Evolutionary conservation across 2,329 filamentous ascomycete species (phyloP).

Genomic region (Trichoderma polysporum): DNA sequence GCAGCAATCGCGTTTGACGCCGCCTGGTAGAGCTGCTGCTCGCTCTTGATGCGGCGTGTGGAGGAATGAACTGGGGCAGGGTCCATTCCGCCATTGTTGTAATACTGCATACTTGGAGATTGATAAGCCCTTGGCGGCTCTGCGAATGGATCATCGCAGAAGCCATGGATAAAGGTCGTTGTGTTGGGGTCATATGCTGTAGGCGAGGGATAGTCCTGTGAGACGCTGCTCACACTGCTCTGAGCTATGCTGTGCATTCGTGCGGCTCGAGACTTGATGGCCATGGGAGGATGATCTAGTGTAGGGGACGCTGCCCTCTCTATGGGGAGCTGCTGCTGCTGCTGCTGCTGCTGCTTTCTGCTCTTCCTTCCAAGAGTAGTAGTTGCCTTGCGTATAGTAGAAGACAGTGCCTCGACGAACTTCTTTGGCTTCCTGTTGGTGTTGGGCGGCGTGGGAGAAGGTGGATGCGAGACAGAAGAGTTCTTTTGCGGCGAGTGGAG

Average conservation of each 20-base stretch:
- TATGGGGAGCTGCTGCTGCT: conserved; percentile 2
- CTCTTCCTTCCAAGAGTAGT: conserved; percentile 35
- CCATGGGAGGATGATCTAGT: conserved; percentile 35
- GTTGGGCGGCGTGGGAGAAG: conserved; percentile 36
- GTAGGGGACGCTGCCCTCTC: conserved; percentile 34
- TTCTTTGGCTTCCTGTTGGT: conserved; percentile 39
- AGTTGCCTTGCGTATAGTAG: conserved; percentile 42
- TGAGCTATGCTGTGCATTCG: conserved; percentile 26
- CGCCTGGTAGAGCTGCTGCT: conserved; percentile 29
- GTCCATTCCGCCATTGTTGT: conserved; percentile 32
- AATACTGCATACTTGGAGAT: conserved; percentile 33
- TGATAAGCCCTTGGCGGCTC: conserved; percentile 29
- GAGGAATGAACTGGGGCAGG: conserved; percentile 43
- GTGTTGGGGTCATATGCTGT: conserved; percentile 29
- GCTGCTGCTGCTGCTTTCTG: conserved; percentile 27
- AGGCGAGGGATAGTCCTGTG: conserved; percentile 29
- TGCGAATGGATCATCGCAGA: conserved; percentile 41
- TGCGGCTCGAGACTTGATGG: conserved; percentile 35
- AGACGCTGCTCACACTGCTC: conserved; percentile 12
- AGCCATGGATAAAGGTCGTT: conserved; percentile 38
- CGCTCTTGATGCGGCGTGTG: conserved; percentile 32
- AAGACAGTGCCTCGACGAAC: conserved; percentile 43
- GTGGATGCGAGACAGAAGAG: conserved; percentile 32
- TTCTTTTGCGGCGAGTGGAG: conserved; percentile 39
- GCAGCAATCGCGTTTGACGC: neutral